A percentile compares a stretch with the other conserved stretches of the same genome.
These are phyloP conservation scores for Jacaranda copaia DNA, from an alignment of 257 asterid species.

Conservation along the genomic window DNA sequence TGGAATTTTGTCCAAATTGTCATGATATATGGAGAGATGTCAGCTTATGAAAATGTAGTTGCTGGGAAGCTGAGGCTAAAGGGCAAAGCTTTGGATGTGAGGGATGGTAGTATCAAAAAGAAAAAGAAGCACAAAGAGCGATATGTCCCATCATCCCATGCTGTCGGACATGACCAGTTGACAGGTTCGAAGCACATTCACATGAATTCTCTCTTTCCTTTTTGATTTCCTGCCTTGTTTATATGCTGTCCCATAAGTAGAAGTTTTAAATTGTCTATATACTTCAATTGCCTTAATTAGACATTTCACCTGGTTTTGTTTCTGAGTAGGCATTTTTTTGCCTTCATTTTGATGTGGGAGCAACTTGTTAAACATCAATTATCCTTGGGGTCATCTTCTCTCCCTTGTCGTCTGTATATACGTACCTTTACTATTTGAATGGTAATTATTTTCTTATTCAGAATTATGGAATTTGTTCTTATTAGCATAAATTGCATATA, in stretches of 20 bases:
- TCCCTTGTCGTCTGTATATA: no score
- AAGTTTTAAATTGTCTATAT: no score
- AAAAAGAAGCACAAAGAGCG: slow-evolving; percentile 48
- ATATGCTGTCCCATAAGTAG: no score
- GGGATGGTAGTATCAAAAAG: slow-evolving; percentile 41
- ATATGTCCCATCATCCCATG: slow-evolving; percentile 24
- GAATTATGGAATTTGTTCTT: no score
- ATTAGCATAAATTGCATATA: no score
- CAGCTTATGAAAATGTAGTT: slow-evolving; percentile 51
- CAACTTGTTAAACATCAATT: no score
- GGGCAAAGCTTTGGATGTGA: slow-evolving; percentile 56
- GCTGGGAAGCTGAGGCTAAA: slow-evolving; percentile 55
- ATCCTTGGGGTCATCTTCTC: no score
- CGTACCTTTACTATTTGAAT: no score
- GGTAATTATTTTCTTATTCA: no score
- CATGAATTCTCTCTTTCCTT: not conserved
- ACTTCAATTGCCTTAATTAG: no score
- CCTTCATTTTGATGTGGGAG: no score
- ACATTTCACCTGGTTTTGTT: not conserved
- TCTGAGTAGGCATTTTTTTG: not conserved
- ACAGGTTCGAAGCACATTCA: slow-evolving; percentile 38
- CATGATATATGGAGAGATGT: slow-evolving; percentile 48
- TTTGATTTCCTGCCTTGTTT: not conserved
- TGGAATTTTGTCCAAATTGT: slow-evolving; percentile 16
- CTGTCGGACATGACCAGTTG: slow-evolving; percentile 29